Evolutionary conservation across 2,329 filamentous ascomycete species (phyloP).

Genomic region (Epichloe glyceriae): DNA sequence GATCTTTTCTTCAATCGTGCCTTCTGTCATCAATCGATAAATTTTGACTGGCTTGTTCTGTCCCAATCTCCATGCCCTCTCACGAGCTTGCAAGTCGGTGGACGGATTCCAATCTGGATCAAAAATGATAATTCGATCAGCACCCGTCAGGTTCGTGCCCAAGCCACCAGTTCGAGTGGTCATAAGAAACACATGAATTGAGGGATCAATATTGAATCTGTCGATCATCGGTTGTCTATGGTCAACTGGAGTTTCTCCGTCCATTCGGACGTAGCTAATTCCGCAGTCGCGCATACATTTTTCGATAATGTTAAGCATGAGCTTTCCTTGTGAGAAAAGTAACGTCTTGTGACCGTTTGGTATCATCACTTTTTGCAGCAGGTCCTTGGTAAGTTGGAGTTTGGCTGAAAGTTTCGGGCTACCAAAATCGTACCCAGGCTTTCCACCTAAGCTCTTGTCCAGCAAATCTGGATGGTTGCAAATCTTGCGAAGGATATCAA

Average conservation of each 20-base stretch:
- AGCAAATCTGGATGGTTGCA: slow-evolving; percentile 93
- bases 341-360: slow-evolving; percentile 83
- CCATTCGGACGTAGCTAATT: slow-evolving; percentile 78
- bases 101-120: slow-evolving; percentile 99
- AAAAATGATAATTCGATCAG: slow-evolving; percentile 92
- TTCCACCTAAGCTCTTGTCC: slow-evolving; percentile 43
- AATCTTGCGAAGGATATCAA: slow-evolving; percentile 87
- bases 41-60: slow-evolving; percentile 94
- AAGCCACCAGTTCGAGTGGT: slow-evolving; percentile 93
- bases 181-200: slow-evolving; percentile 77
- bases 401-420: slow-evolving; percentile 73
- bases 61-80: slow-evolving; percentile 88
- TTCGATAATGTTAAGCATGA: slow-evolving; percentile 92
- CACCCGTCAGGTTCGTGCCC: slow-evolving; percentile 87
- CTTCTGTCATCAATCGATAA: slow-evolving; percentile 93
- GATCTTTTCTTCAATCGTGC: slow-evolving; percentile 98
- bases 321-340: slow-evolving; percentile 82
- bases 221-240: slow-evolving; percentile 83
- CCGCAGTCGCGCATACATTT: slow-evolving; percentile 59
- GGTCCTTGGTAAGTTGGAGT: slow-evolving; percentile 83
- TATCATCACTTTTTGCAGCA: slow-evolving; percentile 75
- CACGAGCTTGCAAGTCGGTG: slow-evolving; percentile 86
- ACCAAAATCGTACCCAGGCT: slow-evolving; percentile 64
- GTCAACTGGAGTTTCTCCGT: slow-evolving; percentile 81
- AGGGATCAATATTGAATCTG: slow-evolving; percentile 71